Evolutionary conservation across 2,329 filamentous ascomycete species (phyloP).

Genomic region (Penicillium sp.): DNA sequence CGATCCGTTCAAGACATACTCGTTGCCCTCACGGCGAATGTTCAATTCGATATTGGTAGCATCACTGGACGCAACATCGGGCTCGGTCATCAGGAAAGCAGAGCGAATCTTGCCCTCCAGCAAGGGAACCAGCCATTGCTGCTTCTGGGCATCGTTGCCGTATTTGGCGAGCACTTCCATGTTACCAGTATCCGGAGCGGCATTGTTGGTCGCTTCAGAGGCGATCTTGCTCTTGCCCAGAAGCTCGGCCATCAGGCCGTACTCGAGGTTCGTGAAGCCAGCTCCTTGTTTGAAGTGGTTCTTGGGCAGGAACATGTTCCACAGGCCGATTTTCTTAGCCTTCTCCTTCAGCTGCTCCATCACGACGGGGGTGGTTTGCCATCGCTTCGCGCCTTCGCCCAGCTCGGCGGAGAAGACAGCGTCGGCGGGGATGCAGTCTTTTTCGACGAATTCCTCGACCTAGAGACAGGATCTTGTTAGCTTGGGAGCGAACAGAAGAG

Average conservation of each 20-base stretch:
- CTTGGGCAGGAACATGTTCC: constrained; percentile 98
- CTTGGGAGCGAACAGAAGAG: background rate
- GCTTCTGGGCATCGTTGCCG: constrained; percentile 82
- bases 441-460: constrained; percentile 95
- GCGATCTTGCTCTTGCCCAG: constrained; percentile 83
- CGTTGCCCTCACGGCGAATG: constrained; percentile 80
- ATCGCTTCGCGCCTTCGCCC: constrained; percentile 75
- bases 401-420: constrained; percentile 78
- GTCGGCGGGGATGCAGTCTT: constrained; percentile 90
- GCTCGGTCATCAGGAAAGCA: constrained; percentile 94
- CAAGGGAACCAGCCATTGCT: constrained; percentile 78
- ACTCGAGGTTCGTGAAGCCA: constrained; percentile 93
- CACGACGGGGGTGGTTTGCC: constrained; percentile 76
- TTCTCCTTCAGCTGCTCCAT: constrained; percentile 89
- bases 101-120: constrained; percentile 84
- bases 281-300: constrained; percentile 95
- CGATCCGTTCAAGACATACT: constrained; percentile 88
- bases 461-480: constrained; percentile 28
- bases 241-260: constrained; percentile 96
- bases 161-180: constrained; percentile 96
- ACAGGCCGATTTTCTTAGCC: constrained; percentile 81
- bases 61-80: constrained; percentile 84
- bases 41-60: constrained; percentile 88
- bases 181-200: constrained; percentile 90
- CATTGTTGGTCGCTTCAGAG: constrained; percentile 86